Conservation (phyloP, 2,329 filamentous ascomycete species). For the Colletotrichum cordylinicola region DNA sequence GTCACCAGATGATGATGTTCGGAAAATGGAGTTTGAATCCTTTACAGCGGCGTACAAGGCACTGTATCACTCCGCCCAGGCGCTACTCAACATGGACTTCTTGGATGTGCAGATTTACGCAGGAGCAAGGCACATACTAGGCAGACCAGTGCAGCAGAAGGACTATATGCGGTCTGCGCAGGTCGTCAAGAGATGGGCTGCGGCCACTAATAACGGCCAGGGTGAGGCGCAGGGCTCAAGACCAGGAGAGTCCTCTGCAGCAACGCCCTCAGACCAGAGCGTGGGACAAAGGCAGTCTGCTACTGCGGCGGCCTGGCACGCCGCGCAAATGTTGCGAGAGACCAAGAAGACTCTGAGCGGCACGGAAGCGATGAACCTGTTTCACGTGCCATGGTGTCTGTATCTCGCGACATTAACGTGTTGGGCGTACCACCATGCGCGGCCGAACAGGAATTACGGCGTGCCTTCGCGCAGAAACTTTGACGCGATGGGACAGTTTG, state of each 20-base stretch:
- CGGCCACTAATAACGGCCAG: constrained; percentile 20
- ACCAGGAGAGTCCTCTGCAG: background rate
- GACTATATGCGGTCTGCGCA: constrained; percentile 57
- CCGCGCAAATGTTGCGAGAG: constrained; percentile 56
- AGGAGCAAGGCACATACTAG: constrained; percentile 63
- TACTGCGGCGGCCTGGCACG: constrained; percentile 56
- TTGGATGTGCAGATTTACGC: constrained; percentile 68
- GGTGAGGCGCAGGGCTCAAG: background rate
- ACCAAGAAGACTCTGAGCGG: constrained; percentile 54
- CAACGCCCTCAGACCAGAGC: background rate
- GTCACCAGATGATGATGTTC: background rate
- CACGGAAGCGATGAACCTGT: constrained; percentile 57
- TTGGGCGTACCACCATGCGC: constrained; percentile 61
- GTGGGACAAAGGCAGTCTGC: constrained; percentile 30
- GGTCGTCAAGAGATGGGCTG: constrained; percentile 56
- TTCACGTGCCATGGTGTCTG: constrained; percentile 68
- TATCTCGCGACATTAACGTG: constrained; percentile 64
- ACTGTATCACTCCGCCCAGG: constrained; percentile 63
- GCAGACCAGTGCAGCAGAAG: constrained; percentile 53
- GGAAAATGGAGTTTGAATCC: constrained; percentile 44
- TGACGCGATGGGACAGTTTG: constrained; percentile 12
- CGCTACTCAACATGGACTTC: constrained; percentile 63
- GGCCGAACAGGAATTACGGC: constrained; percentile 6
- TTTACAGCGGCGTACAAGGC: constrained; percentile 57
- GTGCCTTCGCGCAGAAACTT: background rate